Evolutionary conservation across 1,139 yeast genomes (phyloP).

Genomic region (Yamadazyma membranifaciens): DNA sequence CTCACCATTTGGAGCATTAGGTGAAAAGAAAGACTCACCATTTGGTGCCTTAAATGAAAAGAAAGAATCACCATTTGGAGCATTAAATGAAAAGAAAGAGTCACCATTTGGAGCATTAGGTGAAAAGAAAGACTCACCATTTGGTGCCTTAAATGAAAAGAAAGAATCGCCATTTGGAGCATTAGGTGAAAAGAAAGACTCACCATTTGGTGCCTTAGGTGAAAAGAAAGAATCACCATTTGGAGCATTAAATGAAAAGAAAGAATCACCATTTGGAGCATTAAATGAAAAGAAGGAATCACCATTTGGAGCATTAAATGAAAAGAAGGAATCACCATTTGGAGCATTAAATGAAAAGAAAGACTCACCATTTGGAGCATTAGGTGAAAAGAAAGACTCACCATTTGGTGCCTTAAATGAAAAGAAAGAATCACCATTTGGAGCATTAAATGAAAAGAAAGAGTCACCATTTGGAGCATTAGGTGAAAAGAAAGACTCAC

Average conservation of each 20-base stretch:
- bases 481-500: conserved; percentile 1
- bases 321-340: conserved; percentile 4
- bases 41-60: conserved; percentile 6
- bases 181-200: conserved; percentile 1
- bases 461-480: conserved; percentile 3
- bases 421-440: conserved; percentile 7
- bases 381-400: neutral
- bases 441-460: neutral
- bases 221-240: neutral
- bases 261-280: conserved; percentile 8
- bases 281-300: neutral
- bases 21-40: conserved; percentile 8
- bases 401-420: conserved; percentile 6
- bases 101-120: conserved; percentile 3
- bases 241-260: neutral
- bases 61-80: conserved; percentile 7
- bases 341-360: neutral
- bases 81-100: conserved; percentile 2
- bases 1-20: conserved; percentile 3
- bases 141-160: conserved; percentile 1
- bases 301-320: conserved; percentile 4
- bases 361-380: conserved; percentile 2
- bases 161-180: conserved; percentile 2
- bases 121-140: conserved; percentile 3
- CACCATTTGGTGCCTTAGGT: conserved; percentile 2